A percentile compares a stretch with the other conserved stretches of the same genome.
These are phyloP conservation scores for Blastocystis sp. DNA, from an alignment of 352 stramenopile genomes.

Conservation along the genomic window DNA sequence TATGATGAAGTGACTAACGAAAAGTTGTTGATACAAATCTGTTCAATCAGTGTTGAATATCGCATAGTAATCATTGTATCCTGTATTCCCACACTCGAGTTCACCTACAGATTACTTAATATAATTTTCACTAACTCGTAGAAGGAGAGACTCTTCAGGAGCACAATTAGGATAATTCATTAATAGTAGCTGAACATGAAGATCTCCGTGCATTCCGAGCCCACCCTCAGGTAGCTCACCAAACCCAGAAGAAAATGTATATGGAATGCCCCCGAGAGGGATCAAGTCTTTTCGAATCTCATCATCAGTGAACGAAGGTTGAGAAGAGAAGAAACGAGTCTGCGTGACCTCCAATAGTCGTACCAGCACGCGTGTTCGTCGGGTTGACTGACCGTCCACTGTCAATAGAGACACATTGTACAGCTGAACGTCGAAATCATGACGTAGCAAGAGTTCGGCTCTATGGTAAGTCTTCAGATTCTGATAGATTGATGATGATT, in stretches of 20 bases:
- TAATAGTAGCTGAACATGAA: background rate
- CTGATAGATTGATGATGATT: background rate
- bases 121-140: background rate
- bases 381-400: background rate
- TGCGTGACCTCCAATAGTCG: background rate
- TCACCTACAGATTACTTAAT: background rate
- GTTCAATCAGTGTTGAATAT: conserved; percentile 2
- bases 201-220: background rate
- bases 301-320: background rate
- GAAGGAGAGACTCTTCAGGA: background rate
- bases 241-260: background rate
- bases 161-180: conserved; percentile 25
- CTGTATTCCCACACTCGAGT: background rate
- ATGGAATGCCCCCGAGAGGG: background rate
- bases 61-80: background rate
- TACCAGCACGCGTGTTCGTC: background rate
- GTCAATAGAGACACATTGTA: conserved; percentile 6
- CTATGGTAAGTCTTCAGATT: conserved; percentile 24
- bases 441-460: background rate
- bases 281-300: background rate
- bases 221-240: background rate
- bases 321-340: background rate
- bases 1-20: conserved; percentile 11
- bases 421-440: background rate
- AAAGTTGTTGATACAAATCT: conserved; percentile 49